A percentile compares a stretch with the other conserved stretches of the same genome.
These are phyloP conservation scores for Trichoderma pleuroti DNA, from an alignment of 2,329 filamentous ascomycete species.

Conservation along the genomic window DNA sequence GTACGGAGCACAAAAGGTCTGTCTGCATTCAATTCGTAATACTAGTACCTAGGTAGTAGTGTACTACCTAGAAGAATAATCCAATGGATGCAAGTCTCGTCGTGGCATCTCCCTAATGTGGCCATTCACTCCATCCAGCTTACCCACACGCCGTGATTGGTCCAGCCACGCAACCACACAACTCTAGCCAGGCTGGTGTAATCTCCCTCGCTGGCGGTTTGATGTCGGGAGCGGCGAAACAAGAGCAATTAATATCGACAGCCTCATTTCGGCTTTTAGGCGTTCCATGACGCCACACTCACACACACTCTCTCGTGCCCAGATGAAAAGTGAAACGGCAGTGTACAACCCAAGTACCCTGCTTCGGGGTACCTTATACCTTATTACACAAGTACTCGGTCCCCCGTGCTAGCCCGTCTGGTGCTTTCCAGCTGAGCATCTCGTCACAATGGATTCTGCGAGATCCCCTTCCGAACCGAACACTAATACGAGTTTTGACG, in stretches of 20 bases:
- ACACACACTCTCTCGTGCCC: neutral
- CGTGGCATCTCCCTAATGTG: neutral
- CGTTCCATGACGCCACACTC: neutral
- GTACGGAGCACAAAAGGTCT: neutral
- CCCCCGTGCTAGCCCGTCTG: neutral
- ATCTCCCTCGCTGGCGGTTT: neutral
- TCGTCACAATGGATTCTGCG: neutral
- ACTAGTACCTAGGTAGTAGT: too few relatives aligned
- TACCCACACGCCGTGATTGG: neutral
- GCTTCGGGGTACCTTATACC: neutral
- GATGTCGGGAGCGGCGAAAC: conserved; percentile 9
- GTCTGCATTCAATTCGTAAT: neutral
- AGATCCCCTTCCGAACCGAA: conserved; percentile 3
- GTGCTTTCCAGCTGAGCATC: neutral
- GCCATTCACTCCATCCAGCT: neutral
- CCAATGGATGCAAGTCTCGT: neutral
- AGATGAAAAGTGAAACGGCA: neutral
- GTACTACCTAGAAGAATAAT: neutral
- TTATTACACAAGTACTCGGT: neutral
- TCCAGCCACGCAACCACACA: neutral
- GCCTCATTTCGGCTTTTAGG: conserved; percentile 3
- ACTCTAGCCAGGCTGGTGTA: neutral
- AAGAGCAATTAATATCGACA: conserved; percentile 1
- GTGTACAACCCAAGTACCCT: neutral
- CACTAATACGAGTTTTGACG: conserved; percentile 12